Base-by-base conservation (phyloP, 2,329 filamentous ascomycete species). In the Aureobasidium sp. region DNA sequence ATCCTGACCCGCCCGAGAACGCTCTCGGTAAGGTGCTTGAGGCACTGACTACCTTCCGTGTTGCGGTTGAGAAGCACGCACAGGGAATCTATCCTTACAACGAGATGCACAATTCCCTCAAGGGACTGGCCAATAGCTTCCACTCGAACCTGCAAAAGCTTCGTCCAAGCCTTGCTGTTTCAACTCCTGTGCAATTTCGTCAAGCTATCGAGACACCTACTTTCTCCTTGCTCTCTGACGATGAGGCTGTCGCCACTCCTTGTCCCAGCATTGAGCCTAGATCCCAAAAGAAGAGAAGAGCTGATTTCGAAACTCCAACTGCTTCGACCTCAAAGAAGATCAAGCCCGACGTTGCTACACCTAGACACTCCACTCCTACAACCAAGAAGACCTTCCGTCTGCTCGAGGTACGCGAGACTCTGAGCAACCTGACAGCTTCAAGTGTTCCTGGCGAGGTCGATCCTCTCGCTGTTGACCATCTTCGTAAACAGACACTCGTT, bases 1-100 rank as follows among this genome's bases (percentile, higher is more conserved):
- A 92, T 0, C 87, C 90, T 41, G 81, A 89, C 0, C 87, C 88
- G 0, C 74, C 74, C 0, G 74, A 77, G 0, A 89, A 91, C 47
- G 82, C 91, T 0, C 81, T 86, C n/a, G 77, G 86, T 0, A 83
- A 86, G 10, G 80, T 95, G 0, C 80, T 81, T 23, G 80, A 81
- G 1, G 82, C 84, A 12, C 71, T 93, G 0, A 76, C 78, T 13
- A 76, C 75, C 0, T 86, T 93, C 64, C 80, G 82, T 0, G 74
- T 77, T 0, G 70, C 77, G 0, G 78, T 90, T 0, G 77, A 80
- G 5, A 74, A 76, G 0, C 76, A 85, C 0, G 74, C 89, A 6
- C 77, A 81, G 23, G 80, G 84, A 8, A 79, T 80, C 0, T 70
- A 70, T 1, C 68, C 71, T 0, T 63, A 70, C 3, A 76, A 76